Base-by-base conservation (phyloP, 805 yeast genomes). In the Saccharomycopsis malanga region DNA sequence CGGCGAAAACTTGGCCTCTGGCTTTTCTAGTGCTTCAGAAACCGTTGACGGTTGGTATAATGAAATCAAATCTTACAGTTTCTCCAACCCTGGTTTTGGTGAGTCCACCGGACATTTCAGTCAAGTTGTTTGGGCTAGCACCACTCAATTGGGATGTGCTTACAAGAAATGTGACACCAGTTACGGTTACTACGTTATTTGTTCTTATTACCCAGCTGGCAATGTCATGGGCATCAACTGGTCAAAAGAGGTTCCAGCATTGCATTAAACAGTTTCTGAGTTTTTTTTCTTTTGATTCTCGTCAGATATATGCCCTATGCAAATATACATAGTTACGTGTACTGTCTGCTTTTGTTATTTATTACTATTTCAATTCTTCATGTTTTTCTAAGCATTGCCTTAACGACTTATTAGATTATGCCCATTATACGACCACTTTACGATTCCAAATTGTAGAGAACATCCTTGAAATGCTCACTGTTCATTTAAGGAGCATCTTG, bases 1-100 rank as follows among this genome's bases (percentile, higher is more conserved):
- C 61, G 95, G 95, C 47, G 94, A 85, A 61, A 85, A 85, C 66
- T 69, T 85, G 49, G 94, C 93, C n/a, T 70, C 78, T 34, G 95
- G 95, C 23, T 81, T 70, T 59, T 57, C 66, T 42, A 63, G 76
- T 3, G 44, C 44, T 15, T 59, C 59, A 23, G 81, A 74, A 2
- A 83, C 86, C 2, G 79, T 81, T 10, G 70, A 71, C 24, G 89
- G 86, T 2, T 86, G 94, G 93, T 86, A 83, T 67, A 68, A 73
- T 53, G 94, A 85, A 62, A 72, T 78, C 46, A 48, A 57, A 39
- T 43, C 59, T 4, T 83, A 81, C 67, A 21, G 73, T 59, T 78
- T 71, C 64, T 58, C 70, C 23, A 68, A 65, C 54, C 77, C 80
- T 32, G 67, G 64, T 2, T 57, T 69, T 39, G 21, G 39, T 27